phyloP scores from a whole-genome alignment of 306 rosid genomes.

The Lathyrus tuberosus region DNA sequence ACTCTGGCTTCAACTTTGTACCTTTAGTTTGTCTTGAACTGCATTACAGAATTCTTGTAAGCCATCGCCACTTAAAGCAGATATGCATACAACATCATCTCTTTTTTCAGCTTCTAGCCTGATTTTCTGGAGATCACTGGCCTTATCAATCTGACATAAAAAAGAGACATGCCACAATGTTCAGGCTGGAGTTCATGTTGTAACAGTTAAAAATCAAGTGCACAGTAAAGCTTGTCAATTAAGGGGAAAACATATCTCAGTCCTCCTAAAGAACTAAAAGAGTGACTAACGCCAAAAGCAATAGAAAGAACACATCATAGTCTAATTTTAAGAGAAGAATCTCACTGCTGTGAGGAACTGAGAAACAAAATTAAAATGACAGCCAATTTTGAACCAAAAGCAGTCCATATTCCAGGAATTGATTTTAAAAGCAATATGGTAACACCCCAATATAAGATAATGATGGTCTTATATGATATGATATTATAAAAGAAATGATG shows the following conservation, averaged over 20 bases:
- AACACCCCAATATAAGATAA: background rate
- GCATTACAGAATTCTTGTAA: conserved; percentile 73
- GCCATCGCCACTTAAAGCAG: conserved; percentile 81
- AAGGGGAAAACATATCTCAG: conserved; percentile 1
- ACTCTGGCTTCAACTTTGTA: conserved; percentile 39
- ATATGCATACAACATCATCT: conserved; percentile 80
- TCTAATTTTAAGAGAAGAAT: conserved; percentile 23
- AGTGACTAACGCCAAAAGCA: background rate
- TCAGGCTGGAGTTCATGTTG: conserved; percentile 20
- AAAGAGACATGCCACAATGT: conserved; percentile 31
- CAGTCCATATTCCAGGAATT: background rate
- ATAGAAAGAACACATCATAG: background rate
- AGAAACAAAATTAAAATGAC: background rate
- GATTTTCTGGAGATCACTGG: conserved; percentile 60
- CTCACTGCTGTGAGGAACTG: background rate
- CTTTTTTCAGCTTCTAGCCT: conserved; percentile 74
- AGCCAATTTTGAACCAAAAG: conserved; percentile 8
- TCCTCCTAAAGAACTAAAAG: conserved; percentile 4
- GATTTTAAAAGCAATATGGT: background rate
- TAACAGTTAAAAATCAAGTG: conserved; percentile 14
- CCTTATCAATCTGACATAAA: conserved; percentile 73
- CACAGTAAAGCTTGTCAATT: conserved; percentile 18
- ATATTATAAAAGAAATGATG: background rate
- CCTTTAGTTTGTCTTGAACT: conserved; percentile 86
- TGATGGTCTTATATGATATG: background rate